Conservation (phyloP, 805 yeast genomes). For the Teunomyces lycoperdinae region DNA sequence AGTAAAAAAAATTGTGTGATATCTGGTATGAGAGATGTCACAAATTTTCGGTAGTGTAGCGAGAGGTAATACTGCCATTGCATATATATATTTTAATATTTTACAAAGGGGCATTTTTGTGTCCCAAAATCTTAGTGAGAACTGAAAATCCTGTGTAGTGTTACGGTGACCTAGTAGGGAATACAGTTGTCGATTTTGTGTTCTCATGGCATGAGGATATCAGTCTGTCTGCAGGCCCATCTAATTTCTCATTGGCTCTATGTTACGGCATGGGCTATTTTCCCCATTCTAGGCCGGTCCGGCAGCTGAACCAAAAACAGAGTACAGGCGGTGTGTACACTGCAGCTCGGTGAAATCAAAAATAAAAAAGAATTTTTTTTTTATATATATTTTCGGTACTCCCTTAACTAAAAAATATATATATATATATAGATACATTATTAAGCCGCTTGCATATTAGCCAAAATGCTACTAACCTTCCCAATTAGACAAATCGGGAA, state of each 20-base stretch:
- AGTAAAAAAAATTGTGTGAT: too few relatives aligned
- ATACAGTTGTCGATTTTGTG: not conserved
- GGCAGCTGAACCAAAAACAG: too few relatives aligned
- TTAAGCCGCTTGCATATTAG: constrained; percentile 1
- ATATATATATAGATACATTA: not conserved
- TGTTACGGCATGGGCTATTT: not conserved
- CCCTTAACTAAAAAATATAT: not conserved
- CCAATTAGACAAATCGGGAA: not conserved
- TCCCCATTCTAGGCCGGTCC: not conserved
- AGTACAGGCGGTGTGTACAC: not conserved
- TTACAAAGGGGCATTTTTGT: not conserved
- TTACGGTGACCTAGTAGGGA: not conserved
- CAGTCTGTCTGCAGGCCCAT: not conserved
- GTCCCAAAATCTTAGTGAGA: not conserved
- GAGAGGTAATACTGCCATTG: not conserved
- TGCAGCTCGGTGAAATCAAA: not conserved
- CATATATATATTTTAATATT: not conserved
- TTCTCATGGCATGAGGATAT: not conserved
- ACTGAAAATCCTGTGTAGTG: too few relatives aligned
- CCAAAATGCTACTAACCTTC: not conserved
- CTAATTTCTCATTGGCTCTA: not conserved
- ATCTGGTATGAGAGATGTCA: not conserved
- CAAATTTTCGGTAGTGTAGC: not conserved
- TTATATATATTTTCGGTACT: not conserved
- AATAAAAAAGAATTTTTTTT: not conserved